Percentiles rank a stretch among this genome's conserved stretches.
phyloP scores from a whole-genome alignment of 192 early-diverging fungal genomes.

The Funneliformis geosporum region DNA sequence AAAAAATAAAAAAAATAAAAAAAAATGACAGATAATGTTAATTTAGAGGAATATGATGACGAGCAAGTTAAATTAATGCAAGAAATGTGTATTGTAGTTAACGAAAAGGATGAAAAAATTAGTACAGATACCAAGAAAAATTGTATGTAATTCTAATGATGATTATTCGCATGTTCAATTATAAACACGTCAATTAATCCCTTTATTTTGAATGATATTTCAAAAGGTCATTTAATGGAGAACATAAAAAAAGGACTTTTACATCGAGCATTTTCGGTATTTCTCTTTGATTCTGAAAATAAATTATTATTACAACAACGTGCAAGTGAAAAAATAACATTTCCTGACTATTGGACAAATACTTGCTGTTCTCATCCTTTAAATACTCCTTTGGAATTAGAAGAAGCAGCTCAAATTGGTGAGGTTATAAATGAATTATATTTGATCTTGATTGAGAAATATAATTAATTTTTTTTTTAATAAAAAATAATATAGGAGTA shows the following conservation, averaged over 20 bases:
- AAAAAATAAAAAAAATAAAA: no score
- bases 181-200: neutral
- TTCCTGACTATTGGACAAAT: constrained; percentile 96
- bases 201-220: constrained; percentile 10
- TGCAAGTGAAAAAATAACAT: constrained; percentile 96
- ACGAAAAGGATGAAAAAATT: constrained; percentile 82
- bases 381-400: constrained; percentile 73
- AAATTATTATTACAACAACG: constrained; percentile 94
- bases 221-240: constrained; percentile 87
- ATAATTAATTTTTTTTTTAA: neutral
- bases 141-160: constrained; percentile 56
- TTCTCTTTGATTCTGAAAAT: constrained; percentile 87
- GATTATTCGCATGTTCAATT: neutral
- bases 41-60: constrained; percentile 67
- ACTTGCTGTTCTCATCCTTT: constrained; percentile 99
- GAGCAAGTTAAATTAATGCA: constrained; percentile 94
- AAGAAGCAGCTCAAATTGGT: constrained; percentile 75
- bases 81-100: constrained; percentile 96
- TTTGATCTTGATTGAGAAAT: neutral
- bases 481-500: neutral
- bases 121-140: constrained; percentile 89
- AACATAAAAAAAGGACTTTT: constrained; percentile 89
- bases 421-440: neutral
- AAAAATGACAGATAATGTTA: constrained; percentile 42
- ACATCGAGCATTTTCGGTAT: constrained; percentile 96